A percentile compares a stretch with the other conserved stretches of the same genome.
These are phyloP conservation scores for Malus domestica DNA, from an alignment of 306 rosid genomes.

Conservation along the genomic window ASM211411v1 NC_041798.1:7925501-7926000, in stretches of 20 bases:
- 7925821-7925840: not conserved
- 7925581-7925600: not conserved
- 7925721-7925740: not conserved
- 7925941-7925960: conserved; percentile 77
- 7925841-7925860: not conserved
- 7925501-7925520: not conserved
- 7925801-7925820: not conserved
- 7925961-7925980: conserved; percentile 86
- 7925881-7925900: not conserved
- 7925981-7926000: conserved; percentile 92
- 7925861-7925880: not conserved
- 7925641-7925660: not conserved
- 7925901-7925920: not conserved
- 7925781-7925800: not conserved
- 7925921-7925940: conserved; percentile 61
- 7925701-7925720: not conserved
- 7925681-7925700: not conserved
- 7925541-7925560: not conserved
- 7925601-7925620: not conserved
- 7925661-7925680: not conserved
- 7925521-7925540: not conserved
- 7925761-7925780: not conserved
- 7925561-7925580: not conserved
- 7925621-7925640: not conserved
- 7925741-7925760: not conserved